Evolutionary conservation across 345 rosid species (phyloP).

Genomic region (Eucalyptus decipiens): DNA sequence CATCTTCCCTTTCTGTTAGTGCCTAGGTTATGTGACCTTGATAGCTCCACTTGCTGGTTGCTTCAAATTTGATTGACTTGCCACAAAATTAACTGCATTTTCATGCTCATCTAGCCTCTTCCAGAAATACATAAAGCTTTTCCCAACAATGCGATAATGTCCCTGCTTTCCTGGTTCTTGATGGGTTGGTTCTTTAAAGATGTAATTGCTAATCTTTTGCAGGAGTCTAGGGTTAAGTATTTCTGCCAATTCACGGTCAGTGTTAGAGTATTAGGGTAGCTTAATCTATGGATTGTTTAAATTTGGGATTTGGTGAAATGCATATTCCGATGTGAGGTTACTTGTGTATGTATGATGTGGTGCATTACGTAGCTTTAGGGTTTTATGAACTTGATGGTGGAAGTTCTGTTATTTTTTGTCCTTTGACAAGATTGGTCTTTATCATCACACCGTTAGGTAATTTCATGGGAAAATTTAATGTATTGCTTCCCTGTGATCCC

Average conservation of each 20-base stretch:
- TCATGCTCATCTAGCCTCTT: not conserved
- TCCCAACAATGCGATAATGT: not conserved
- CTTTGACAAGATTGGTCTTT: not conserved
- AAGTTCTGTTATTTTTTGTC: not conserved
- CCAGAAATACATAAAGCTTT: not conserved
- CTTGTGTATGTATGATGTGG: not conserved
- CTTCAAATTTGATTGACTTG: not conserved
- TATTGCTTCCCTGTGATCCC: not conserved
- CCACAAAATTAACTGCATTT: not conserved
- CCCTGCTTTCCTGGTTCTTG: not conserved
- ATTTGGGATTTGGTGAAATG: not conserved
- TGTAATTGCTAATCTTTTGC: not conserved
- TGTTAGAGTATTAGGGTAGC: not conserved
- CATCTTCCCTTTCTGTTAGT: not conserved
- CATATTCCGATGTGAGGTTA: not conserved
- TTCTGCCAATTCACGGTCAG: not conserved
- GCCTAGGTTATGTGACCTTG: not conserved
- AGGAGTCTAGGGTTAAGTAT: not conserved
- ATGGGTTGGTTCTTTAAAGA: not conserved
- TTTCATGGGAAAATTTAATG: not conserved
- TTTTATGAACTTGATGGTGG: not conserved
- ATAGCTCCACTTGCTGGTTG: not conserved
- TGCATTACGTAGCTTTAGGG: not conserved
- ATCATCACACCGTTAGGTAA: not conserved
- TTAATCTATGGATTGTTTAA: not conserved